A percentile compares a stretch with the other conserved stretches of the same genome.
These are phyloP conservation scores for Candida frijolesensis DNA, from an alignment of 1,139 yeast genomes.

Conservation along the genomic window DNA sequence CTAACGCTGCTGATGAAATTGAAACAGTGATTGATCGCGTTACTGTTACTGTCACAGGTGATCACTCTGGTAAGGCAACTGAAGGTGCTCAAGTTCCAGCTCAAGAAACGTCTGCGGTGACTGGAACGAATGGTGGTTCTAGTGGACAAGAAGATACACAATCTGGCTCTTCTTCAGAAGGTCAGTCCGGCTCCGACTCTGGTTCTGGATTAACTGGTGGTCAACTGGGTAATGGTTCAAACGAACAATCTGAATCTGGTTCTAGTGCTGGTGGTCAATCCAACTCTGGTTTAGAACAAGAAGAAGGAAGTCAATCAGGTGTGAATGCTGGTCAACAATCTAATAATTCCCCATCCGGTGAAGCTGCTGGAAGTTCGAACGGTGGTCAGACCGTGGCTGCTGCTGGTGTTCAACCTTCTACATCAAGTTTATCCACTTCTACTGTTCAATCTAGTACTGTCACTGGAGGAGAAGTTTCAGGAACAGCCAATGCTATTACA, in stretches of 20 bases:
- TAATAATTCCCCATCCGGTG: neutral
- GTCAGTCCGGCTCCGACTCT: neutral
- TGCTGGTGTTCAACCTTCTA: neutral
- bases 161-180: neutral
- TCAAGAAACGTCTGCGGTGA: neutral
- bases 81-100: slow-evolving; percentile 8
- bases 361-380: neutral
- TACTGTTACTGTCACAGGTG: slow-evolving; percentile 4
- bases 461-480: slow-evolving; percentile 2
- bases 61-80: slow-evolving; percentile 5
- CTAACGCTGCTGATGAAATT: slow-evolving; percentile 11
- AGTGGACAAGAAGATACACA: neutral
- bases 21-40: neutral
- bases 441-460: neutral
- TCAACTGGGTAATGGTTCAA: neutral
- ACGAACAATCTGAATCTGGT: neutral
- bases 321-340: neutral
- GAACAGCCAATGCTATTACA: neutral
- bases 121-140: neutral
- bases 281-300: neutral
- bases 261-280: too few relatives aligned
- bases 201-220: neutral
- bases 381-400: neutral
- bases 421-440: neutral
- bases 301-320: neutral